These are phyloP conservation scores for Cyberlindnera euphorbiiphila DNA, from an alignment of 805 yeast species.

Conservation along the genomic window DNA sequence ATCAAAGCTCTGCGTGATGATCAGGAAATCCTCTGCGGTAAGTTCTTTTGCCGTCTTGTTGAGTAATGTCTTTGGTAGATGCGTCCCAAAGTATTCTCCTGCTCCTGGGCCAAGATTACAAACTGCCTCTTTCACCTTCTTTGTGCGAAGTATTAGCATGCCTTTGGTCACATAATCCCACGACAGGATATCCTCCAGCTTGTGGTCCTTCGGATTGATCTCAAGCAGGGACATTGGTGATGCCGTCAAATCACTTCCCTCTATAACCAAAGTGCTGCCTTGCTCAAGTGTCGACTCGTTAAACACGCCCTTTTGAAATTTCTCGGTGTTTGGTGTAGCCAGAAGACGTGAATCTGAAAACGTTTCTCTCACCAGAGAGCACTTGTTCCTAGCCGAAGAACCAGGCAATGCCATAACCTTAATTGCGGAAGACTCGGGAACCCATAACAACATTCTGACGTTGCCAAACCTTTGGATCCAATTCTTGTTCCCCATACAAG, in stretches of 20 bases:
- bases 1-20: slow-evolving; percentile 49
- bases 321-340: slow-evolving; percentile 40
- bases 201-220: slow-evolving; percentile 43
- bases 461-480: slow-evolving; percentile 75
- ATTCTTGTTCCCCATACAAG: slow-evolving; percentile 61
- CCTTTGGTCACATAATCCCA: slow-evolving; percentile 67
- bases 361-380: slow-evolving; percentile 61
- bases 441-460: slow-evolving; percentile 70
- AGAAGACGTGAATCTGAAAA: slow-evolving; percentile 55
- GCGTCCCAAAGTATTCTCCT: slow-evolving; percentile 40
- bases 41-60: slow-evolving; percentile 46
- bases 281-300: slow-evolving; percentile 17
- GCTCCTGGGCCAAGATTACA: slow-evolving; percentile 81
- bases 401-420: slow-evolving; percentile 59
- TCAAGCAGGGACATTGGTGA: slow-evolving; percentile 45
- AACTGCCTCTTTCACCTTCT: slow-evolving; percentile 44
- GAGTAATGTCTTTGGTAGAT: slow-evolving; percentile 36
- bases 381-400: slow-evolving; percentile 50
- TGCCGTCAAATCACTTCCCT: slow-evolving; percentile 30
- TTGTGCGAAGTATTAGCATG: slow-evolving; percentile 45
- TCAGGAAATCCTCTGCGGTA: slow-evolving; percentile 49
- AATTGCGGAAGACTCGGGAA: slow-evolving; percentile 54
- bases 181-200: slow-evolving; percentile 44
- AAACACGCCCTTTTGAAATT: slow-evolving; percentile 18
- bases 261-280: slow-evolving; percentile 22